These are phyloP conservation scores for Begonia peltatifolia DNA, from an alignment of 306 rosid genomes.

Conservation along the genomic window DNA sequence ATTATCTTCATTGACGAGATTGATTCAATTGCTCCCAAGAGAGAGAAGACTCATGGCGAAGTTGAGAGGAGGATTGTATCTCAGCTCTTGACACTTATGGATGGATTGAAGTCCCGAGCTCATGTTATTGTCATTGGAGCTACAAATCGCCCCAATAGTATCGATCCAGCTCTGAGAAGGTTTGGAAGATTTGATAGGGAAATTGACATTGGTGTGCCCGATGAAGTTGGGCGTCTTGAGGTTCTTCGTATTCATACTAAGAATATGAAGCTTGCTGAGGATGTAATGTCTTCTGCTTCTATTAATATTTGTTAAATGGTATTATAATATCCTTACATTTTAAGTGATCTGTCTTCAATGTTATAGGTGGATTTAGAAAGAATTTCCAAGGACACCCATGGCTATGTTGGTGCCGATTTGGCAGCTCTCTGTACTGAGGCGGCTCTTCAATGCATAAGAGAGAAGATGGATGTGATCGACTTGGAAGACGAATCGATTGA, in stretches of 20 bases:
- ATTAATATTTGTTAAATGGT: no score
- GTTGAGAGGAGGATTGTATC: slow-evolving; percentile 60
- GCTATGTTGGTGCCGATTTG: slow-evolving; percentile 63
- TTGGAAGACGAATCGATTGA: slow-evolving; percentile 58
- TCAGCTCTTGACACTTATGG: slow-evolving; percentile 58
- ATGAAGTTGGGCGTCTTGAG: slow-evolving; percentile 57
- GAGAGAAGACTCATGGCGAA: slow-evolving; percentile 58
- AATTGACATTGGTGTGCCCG: slow-evolving; percentile 60
- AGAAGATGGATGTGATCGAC: slow-evolving; percentile 58
- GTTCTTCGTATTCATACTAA: slow-evolving; percentile 62
- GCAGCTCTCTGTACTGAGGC: slow-evolving; percentile 74
- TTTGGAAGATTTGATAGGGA: slow-evolving; percentile 65
- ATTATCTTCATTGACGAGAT: slow-evolving; percentile 58
- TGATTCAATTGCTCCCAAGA: slow-evolving; percentile 59
- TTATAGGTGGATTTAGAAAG: slow-evolving; percentile 44
- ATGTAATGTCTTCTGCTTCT: slow-evolving; percentile 21
- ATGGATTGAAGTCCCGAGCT: slow-evolving; percentile 47
- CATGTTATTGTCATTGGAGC: slow-evolving; percentile 63
- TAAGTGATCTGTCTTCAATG: background rate
- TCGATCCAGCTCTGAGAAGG: slow-evolving; percentile 53
- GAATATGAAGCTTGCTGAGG: slow-evolving; percentile 64
- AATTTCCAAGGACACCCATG: slow-evolving; percentile 48
- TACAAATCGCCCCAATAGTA: slow-evolving; percentile 58
- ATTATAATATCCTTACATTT: no score
- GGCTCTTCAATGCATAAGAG: slow-evolving; percentile 58